Conservation (phyloP, 495 filamentous ascomycete genomes). For the Podospora tetraspora region DNA sequence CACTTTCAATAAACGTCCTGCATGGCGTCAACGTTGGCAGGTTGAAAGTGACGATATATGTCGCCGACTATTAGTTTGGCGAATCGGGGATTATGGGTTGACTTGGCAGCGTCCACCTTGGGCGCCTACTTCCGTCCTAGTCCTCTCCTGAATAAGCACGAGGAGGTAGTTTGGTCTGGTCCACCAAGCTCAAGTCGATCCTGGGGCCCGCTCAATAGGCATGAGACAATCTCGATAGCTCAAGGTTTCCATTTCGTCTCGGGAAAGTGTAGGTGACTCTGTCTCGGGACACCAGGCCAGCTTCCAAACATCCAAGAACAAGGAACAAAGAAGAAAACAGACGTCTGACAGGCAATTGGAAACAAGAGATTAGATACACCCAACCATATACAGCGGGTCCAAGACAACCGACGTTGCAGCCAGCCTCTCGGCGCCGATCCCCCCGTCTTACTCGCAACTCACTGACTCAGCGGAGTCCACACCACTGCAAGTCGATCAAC, state of each 20-base stretch:
- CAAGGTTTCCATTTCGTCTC: background rate
- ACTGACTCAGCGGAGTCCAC: background rate
- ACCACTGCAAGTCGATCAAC: background rate
- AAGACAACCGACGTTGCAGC: background rate
- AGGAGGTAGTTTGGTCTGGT: background rate
- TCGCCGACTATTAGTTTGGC: background rate
- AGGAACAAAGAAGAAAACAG: background rate
- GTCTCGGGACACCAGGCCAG: background rate
- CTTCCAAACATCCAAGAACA: background rate
- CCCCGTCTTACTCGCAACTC: background rate
- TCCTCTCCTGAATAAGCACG: background rate
- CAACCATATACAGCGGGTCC: background rate
- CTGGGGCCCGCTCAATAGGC: background rate
- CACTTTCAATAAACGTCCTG: background rate
- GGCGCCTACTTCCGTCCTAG: background rate
- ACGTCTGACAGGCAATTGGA: background rate
- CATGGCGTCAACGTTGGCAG: background rate
- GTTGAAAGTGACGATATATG: background rate
- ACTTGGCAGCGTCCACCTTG: background rate
- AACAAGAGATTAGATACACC: background rate
- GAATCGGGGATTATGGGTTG: background rate
- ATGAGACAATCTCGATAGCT: background rate
- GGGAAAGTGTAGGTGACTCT: background rate
- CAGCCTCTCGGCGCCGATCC: background rate
- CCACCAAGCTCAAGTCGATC: background rate